These are phyloP conservation scores for Cercospora sp. DNA, from an alignment of 2,329 filamentous ascomycete species.

Conservation along the genomic window DNA sequence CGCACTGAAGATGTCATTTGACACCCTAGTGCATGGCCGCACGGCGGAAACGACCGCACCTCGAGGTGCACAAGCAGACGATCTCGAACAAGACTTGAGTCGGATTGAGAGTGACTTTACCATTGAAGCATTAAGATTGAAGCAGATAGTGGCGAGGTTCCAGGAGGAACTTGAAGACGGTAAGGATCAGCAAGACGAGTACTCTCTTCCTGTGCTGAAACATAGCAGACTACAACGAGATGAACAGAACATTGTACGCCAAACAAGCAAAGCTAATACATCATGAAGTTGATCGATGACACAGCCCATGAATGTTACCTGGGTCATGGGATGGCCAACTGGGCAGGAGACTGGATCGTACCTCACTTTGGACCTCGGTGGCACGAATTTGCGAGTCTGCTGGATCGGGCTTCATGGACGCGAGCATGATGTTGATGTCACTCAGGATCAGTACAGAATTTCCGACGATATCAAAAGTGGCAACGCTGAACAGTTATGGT, in stretches of 20 bases:
- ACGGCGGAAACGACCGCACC: not conserved
- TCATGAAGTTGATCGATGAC: not conserved
- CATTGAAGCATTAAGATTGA: not conserved
- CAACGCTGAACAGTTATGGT: slow-evolving; percentile 83
- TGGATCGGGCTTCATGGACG: slow-evolving; percentile 86
- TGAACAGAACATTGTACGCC: slow-evolving; percentile 8
- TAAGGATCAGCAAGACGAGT: not conserved
- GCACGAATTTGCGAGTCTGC: slow-evolving; percentile 92
- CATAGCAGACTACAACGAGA: not conserved
- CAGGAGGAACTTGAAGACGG: not conserved
- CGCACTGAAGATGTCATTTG: not conserved
- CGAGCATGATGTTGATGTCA: slow-evolving; percentile 89
- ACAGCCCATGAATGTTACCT: slow-evolving; percentile 96
- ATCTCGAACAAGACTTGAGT: not conserved
- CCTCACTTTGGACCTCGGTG: slow-evolving; percentile 92
- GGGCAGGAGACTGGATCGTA: slow-evolving; percentile 85
- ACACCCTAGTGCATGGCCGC: not conserved
- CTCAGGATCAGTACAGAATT: slow-evolving; percentile 94
- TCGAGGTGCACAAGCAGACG: not conserved
- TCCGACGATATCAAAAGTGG: slow-evolving; percentile 91
- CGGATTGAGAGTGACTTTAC: not conserved
- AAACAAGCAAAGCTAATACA: not conserved
- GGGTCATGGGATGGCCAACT: slow-evolving; percentile 89
- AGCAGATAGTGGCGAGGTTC: not conserved
- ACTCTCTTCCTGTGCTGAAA: not conserved